phyloP scores from a whole-genome alignment of 805 yeast genomes.

The Saccharomycopsis fermentans region DNA sequence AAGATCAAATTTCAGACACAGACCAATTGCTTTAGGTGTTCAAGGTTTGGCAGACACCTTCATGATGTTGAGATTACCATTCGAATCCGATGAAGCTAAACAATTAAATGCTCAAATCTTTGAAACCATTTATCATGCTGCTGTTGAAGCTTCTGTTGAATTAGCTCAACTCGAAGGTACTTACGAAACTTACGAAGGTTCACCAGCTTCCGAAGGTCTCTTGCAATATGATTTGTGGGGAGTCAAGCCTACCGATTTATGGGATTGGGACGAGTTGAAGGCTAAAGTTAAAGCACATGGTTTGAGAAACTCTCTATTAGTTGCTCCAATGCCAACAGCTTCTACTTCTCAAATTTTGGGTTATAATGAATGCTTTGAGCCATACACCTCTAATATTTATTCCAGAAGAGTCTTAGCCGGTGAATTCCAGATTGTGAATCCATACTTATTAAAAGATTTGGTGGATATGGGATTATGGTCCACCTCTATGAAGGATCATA shows the following conservation, averaged over 20 bases:
- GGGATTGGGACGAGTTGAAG: slow-evolving; percentile 79
- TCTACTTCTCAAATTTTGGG: slow-evolving; percentile 95
- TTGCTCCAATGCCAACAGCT: slow-evolving; percentile 98
- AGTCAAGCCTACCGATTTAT: slow-evolving; percentile 63
- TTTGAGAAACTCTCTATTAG: slow-evolving; percentile 73
- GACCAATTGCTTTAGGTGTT: slow-evolving; percentile 97
- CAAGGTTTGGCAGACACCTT: slow-evolving; percentile 93
- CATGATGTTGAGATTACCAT: slow-evolving; percentile 70
- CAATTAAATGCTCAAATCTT: slow-evolving; percentile 73
- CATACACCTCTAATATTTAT: slow-evolving; percentile 87
- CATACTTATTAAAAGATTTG: slow-evolving; percentile 72
- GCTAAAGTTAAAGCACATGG: slow-evolving; percentile 52
- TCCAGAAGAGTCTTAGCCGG: slow-evolving; percentile 87
- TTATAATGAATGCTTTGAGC: slow-evolving; percentile 92
- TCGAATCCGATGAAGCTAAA: slow-evolving; percentile 74
- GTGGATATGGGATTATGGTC: slow-evolving; percentile 79
- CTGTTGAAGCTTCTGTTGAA: slow-evolving; percentile 80
- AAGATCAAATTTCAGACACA: slow-evolving; percentile 64
- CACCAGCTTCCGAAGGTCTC: slow-evolving; percentile 81
- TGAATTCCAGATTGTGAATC: slow-evolving; percentile 87
- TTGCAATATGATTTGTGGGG: slow-evolving; percentile 87
- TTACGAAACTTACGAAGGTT: slow-evolving; percentile 67
- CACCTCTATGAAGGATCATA: slow-evolving; percentile 63
- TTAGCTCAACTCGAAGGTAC: slow-evolving; percentile 60
- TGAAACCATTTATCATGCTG: slow-evolving; percentile 93